These are phyloP conservation scores for Stephania cephalantha DNA, from an alignment of 164 flowering plant genomes.

Conservation along the genomic window DNA sequence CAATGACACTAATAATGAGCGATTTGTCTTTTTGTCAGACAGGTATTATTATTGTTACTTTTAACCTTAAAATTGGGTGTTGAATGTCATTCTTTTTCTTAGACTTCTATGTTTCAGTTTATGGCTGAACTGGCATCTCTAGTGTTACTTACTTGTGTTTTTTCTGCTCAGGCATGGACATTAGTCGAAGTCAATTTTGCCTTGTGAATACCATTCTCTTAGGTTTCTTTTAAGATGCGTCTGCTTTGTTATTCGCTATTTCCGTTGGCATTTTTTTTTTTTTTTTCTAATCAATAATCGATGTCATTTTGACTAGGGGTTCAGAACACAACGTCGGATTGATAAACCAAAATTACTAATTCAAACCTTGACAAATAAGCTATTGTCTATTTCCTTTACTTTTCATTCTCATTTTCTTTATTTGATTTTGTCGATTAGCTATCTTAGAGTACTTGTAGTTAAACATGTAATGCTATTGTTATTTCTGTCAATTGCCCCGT, in stretches of 20 bases:
- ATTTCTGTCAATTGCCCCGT: neutral
- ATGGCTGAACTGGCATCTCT: neutral
- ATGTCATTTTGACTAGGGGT: neutral
- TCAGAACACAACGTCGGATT: neutral
- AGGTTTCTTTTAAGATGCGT: neutral
- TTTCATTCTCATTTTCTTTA: neutral
- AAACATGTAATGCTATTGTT: neutral
- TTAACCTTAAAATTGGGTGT: constrained; percentile 8
- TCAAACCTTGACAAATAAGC: neutral
- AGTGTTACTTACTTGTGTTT: neutral
- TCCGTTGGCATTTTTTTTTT: neutral
- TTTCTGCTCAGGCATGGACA: neutral
- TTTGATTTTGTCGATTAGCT: neutral
- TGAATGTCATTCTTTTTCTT: neutral
- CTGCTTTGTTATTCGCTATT: neutral
- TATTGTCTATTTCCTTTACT: neutral
- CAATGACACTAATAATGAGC: constrained; percentile 59
- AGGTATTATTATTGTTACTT: constrained; percentile 39
- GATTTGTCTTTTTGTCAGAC: constrained; percentile 87
- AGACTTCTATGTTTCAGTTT: neutral
- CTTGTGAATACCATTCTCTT: neutral
- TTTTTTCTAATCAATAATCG: neutral
- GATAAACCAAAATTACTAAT: neutral
- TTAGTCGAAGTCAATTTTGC: neutral
- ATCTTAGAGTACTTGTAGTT: neutral